Conservation (phyloP, 306 rosid species). For the Styphnolobium japonicum region DNA sequence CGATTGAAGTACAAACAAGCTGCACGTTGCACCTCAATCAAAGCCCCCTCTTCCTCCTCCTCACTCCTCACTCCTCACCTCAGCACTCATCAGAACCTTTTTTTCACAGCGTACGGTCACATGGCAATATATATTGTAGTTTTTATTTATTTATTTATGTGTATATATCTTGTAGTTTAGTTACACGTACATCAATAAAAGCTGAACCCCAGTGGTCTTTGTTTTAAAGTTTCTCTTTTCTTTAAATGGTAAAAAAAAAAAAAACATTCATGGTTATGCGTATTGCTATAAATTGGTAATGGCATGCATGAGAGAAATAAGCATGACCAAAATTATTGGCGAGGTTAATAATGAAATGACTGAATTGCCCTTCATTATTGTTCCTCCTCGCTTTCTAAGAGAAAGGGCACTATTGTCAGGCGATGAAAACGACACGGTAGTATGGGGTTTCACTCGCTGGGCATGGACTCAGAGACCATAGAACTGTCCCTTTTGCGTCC, state of each 20-base stretch:
- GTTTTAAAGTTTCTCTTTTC: not conserved
- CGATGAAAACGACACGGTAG: conserved; percentile 32
- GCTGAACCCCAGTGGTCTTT: not conserved
- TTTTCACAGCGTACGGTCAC: conserved; percentile 41
- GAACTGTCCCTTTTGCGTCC: conserved; percentile 46
- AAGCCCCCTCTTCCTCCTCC: not conserved
- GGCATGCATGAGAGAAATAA: not conserved
- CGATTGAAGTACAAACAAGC: conserved; percentile 33
- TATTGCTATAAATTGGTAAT: not conserved
- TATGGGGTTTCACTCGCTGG: conserved; percentile 43
- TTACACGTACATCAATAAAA: not conserved
- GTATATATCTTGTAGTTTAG: not conserved
- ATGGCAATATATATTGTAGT: not conserved
- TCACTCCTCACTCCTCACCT: too few species aligned
- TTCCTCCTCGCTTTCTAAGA: not conserved
- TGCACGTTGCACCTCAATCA: conserved; percentile 47
- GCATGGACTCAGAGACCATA: conserved; percentile 40
- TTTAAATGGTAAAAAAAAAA: not conserved
- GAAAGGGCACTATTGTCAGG: conserved; percentile 39
- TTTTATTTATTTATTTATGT: too few species aligned
- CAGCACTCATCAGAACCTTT: not conserved
- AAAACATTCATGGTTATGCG: not conserved
- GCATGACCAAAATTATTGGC: not conserved
- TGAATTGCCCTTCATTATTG: not conserved
- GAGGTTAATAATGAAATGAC: not conserved